Conservation (phyloP, 495 filamentous ascomycete species). For the Rostrohypoxylon terebratum region DNA sequence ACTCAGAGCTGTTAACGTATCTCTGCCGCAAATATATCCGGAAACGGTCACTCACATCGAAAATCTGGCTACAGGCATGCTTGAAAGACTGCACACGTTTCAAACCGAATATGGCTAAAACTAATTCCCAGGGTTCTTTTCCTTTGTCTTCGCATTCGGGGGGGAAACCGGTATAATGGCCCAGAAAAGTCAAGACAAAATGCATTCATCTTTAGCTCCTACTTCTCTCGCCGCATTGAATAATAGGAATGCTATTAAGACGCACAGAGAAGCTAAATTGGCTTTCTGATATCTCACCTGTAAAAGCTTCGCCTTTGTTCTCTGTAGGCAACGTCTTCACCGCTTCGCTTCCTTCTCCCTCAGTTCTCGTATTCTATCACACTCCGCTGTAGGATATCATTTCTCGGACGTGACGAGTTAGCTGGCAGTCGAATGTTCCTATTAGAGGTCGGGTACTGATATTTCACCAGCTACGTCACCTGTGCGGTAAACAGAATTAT, state of each 20-base stretch:
- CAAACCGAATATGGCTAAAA: conserved; percentile 24
- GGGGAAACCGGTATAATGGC: background rate
- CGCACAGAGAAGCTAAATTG: conserved; percentile 14
- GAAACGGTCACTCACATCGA: conserved; percentile 16
- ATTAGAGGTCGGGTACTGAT: background rate
- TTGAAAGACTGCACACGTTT: conserved; percentile 27
- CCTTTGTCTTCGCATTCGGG: conserved; percentile 31
- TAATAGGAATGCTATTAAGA: conserved; percentile 30
- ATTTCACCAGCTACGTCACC: background rate
- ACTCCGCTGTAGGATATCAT: background rate
- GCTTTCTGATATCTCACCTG: conserved; percentile 3
- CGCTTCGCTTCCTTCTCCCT: conserved; percentile 30
- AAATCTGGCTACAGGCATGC: background rate
- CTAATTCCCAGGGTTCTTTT: background rate
- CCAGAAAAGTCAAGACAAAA: conserved; percentile 24
- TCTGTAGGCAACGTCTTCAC: conserved; percentile 19
- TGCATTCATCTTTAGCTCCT: conserved; percentile 23
- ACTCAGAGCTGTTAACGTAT: background rate
- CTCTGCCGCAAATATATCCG: conserved; percentile 16
- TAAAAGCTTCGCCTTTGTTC: conserved; percentile 33
- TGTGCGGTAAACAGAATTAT: background rate
- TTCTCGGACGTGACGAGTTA: background rate
- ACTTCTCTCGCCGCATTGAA: conserved; percentile 32
- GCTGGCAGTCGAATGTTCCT: conserved; percentile 8
- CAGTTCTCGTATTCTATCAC: conserved; percentile 5